These are phyloP conservation scores for Avena atlantica DNA, from an alignment of 176 grass and related monocot genomes.

Conservation along the genomic window DNA sequence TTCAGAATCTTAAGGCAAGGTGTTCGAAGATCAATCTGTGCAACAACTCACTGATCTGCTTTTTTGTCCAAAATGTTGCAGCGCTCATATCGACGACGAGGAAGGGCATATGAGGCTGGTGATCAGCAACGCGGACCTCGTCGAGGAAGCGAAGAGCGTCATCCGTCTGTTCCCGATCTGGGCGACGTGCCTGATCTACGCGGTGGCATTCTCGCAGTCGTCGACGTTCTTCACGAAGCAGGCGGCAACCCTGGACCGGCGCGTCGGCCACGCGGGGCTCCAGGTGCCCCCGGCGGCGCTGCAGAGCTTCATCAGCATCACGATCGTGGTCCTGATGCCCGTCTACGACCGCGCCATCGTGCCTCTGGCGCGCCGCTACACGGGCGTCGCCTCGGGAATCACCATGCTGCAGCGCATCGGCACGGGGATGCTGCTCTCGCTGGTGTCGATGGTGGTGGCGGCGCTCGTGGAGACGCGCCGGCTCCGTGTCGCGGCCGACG, in stretches of 20 bases:
- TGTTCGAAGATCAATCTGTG: no score
- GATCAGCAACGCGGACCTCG: no score
- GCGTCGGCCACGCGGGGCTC: slow-evolving; percentile 23
- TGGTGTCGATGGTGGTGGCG: slow-evolving; percentile 57
- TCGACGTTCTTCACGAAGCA: slow-evolving; percentile 76
- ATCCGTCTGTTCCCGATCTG: slow-evolving; percentile 45
- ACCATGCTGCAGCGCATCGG: slow-evolving; percentile 83
- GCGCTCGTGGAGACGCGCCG: slow-evolving; percentile 60
- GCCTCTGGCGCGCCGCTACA: slow-evolving; percentile 43
- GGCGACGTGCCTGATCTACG: slow-evolving; percentile 66
- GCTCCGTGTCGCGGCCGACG: slow-evolving; percentile 49
- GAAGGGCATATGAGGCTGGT: no score
- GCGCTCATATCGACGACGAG: no score
- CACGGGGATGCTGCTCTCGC: slow-evolving; percentile 58
- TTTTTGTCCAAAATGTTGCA: no score
- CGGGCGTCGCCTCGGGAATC: slow-evolving; percentile 49
- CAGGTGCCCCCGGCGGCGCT: slow-evolving; percentile 57
- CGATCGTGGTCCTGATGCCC: slow-evolving; percentile 49
- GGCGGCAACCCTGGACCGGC: slow-evolving; percentile 50
- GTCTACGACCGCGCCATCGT: slow-evolving; percentile 68
- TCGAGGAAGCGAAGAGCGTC: no score
- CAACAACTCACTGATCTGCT: no score
- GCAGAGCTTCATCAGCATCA: slow-evolving; percentile 54
- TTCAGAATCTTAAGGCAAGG: no score
- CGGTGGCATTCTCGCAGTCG: slow-evolving; percentile 58